Evolutionary conservation across 441 rosid species (phyloP).

Genomic region (Metrosideros polymorpha): DNA sequence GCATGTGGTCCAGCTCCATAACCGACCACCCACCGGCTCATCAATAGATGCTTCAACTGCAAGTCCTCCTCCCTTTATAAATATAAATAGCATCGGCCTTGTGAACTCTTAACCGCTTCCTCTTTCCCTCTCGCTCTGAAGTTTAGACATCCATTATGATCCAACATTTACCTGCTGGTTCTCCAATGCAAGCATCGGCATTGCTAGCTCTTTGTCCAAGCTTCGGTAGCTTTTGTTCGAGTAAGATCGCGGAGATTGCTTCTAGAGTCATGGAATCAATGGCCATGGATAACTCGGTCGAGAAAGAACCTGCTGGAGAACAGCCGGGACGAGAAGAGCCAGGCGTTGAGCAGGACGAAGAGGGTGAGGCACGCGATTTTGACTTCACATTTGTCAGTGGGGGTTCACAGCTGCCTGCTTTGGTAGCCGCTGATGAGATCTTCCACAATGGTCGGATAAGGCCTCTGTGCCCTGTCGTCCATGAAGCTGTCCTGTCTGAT

Average conservation of each 20-base stretch:
- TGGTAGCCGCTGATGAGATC: slow-evolving; percentile 4
- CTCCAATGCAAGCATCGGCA: background rate
- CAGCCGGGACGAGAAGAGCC: background rate
- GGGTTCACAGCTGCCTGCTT: background rate
- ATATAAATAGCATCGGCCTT: background rate
- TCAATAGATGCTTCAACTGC: background rate
- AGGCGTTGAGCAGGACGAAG: background rate
- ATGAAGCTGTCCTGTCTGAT: background rate
- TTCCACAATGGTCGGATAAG: slow-evolving; percentile 5
- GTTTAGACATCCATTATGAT: background rate
- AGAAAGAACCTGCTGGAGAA: background rate
- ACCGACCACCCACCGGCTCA: background rate
- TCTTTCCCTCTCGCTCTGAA: background rate
- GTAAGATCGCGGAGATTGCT: background rate
- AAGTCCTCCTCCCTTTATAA: background rate
- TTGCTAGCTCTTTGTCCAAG: background rate
- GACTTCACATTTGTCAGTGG: slow-evolving; percentile 1
- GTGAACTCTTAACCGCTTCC: background rate
- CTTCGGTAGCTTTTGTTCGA: background rate
- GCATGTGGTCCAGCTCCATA: background rate
- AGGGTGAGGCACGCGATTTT: background rate
- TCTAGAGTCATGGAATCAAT: too few relatives aligned
- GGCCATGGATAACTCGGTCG: background rate
- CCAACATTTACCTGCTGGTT: background rate
- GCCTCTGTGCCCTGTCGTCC: background rate